Percentiles rank a stretch among this genome's conserved stretches.
Conservation (phyloP, 2,329 filamentous ascomycete species). For the Trichoderma sp. region DNA sequence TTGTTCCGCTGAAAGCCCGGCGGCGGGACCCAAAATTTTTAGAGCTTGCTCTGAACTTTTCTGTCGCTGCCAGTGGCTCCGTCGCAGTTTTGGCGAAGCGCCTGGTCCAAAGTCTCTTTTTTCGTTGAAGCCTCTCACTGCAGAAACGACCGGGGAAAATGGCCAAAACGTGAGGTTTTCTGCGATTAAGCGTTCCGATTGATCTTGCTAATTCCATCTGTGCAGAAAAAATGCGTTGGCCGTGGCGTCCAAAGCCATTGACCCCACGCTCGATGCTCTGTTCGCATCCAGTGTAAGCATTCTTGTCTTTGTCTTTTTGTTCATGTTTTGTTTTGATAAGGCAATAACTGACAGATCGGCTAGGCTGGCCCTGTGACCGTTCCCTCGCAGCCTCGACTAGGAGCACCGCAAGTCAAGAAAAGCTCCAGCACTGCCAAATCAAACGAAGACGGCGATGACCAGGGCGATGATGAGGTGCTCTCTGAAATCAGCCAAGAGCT, state of each 20-base stretch:
- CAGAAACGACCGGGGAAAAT: slow-evolving; percentile 15
- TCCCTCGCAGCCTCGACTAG: slow-evolving; percentile 45
- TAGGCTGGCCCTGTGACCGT: slow-evolving; percentile 52
- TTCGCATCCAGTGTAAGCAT: slow-evolving; percentile 69
- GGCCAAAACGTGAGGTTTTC: slow-evolving; percentile 26
- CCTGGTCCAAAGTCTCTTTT: background rate
- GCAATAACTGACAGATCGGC: slow-evolving; percentile 1
- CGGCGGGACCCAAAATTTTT: slow-evolving; percentile 21
- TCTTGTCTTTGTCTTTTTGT: background rate
- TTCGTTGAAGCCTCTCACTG: background rate
- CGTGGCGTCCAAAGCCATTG: slow-evolving; percentile 55
- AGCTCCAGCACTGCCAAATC: slow-evolving; percentile 22
- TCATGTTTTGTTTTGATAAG: background rate
- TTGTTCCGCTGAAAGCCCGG: slow-evolving; percentile 28
- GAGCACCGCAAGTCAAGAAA: slow-evolving; percentile 34
- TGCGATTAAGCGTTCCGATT: background rate
- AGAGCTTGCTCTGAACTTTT: slow-evolving; percentile 18
- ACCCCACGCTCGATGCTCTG: slow-evolving; percentile 66
- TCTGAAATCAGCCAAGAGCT: slow-evolving; percentile 35
- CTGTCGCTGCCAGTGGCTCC: slow-evolving; percentile 11
- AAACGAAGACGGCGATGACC: slow-evolving; percentile 32
- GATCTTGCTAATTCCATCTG: slow-evolving; percentile 21
- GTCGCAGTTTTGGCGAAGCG: slow-evolving; percentile 16
- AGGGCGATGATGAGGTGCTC: slow-evolving; percentile 33
- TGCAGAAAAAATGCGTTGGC: slow-evolving; percentile 40